These are phyloP conservation scores for Rhodotorula taiwanensis DNA, from an alignment of 768 basidiomycete species.

Conservation along the genomic window DNA sequence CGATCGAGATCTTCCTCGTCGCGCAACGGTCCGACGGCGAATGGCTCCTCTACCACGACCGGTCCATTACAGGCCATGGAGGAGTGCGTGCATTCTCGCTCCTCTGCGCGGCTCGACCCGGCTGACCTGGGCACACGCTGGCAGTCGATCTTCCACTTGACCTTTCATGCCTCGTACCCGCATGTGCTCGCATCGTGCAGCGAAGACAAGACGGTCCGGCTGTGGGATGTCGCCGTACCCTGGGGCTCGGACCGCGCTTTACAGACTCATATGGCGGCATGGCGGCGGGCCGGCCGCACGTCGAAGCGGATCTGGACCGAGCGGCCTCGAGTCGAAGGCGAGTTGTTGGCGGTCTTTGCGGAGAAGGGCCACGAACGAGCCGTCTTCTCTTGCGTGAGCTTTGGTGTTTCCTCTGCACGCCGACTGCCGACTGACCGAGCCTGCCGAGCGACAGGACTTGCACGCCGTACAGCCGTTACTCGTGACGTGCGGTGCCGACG, in stretches of 20 bases:
- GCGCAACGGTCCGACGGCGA: background rate
- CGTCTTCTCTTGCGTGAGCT: slow-evolving; percentile 12
- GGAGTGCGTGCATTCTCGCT: slow-evolving; percentile 1
- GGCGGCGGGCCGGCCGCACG: background rate
- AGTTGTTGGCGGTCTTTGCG: slow-evolving; percentile 6
- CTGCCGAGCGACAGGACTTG: slow-evolving; percentile 3
- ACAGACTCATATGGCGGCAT: too few species aligned
- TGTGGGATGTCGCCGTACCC: slow-evolving; percentile 5
- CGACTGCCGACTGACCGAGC: too few species aligned
- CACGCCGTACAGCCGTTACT: slow-evolving; percentile 2
- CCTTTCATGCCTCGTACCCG: slow-evolving; percentile 17
- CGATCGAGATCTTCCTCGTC: slow-evolving; percentile 11
- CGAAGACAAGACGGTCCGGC: slow-evolving; percentile 18
- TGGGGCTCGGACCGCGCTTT: slow-evolving; percentile 10
- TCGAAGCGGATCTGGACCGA: background rate
- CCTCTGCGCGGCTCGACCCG: background rate
- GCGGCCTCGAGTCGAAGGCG: slow-evolving; percentile 8
- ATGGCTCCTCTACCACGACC: background rate
- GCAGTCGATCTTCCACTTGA: slow-evolving; percentile 6
- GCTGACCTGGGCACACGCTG: background rate
- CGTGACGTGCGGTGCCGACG: slow-evolving; percentile 12
- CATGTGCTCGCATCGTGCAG: slow-evolving; percentile 16
- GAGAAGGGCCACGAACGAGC: slow-evolving; percentile 3
- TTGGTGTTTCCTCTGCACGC: too few species aligned
- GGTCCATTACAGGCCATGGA: slow-evolving; percentile 15